phyloP scores from a whole-genome alignment of 495 filamentous ascomycete genomes.

The Xylaria scruposa region DNA sequence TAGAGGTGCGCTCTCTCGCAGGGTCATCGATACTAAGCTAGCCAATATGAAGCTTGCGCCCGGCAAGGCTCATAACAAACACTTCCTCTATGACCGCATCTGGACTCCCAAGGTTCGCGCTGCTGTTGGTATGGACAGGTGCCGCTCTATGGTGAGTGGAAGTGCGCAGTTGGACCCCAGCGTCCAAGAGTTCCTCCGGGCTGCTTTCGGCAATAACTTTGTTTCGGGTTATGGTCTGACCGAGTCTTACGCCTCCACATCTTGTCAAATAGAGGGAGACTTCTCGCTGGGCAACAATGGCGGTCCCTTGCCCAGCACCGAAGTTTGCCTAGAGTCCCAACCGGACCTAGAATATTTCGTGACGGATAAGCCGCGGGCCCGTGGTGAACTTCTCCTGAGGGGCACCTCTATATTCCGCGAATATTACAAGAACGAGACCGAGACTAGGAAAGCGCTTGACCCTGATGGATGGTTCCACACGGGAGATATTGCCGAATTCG shows the following conservation, averaged over 20 bases:
- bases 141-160: constrained; percentile 79
- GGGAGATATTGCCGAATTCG: constrained; percentile 85
- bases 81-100: constrained; percentile 88
- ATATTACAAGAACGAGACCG: constrained; percentile 87
- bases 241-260: constrained; percentile 84
- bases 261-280: constrained; percentile 73
- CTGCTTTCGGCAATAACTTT: constrained; percentile 80
- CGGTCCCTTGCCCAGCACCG: constrained; percentile 66
- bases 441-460: constrained; percentile 82
- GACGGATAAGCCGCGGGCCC: constrained; percentile 90
- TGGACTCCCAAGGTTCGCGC: constrained; percentile 89
- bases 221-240: constrained; percentile 93
- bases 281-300: constrained; percentile 84
- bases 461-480: constrained; percentile 97
- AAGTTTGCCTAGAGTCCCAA: constrained; percentile 83
- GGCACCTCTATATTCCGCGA: constrained; percentile 78
- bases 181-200: constrained; percentile 87
- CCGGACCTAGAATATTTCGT: constrained; percentile 95
- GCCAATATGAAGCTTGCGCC: constrained; percentile 74
- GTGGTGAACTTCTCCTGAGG: constrained; percentile 87
- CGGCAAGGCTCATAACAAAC: constrained; percentile 77
- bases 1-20: constrained; percentile 80
- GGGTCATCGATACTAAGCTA: constrained; percentile 79
- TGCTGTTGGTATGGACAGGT: constrained; percentile 79
- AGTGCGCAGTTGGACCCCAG: constrained; percentile 89